Conservation (phyloP, 2,329 filamentous ascomycete species). For the Alternaria gaisen region DNA sequence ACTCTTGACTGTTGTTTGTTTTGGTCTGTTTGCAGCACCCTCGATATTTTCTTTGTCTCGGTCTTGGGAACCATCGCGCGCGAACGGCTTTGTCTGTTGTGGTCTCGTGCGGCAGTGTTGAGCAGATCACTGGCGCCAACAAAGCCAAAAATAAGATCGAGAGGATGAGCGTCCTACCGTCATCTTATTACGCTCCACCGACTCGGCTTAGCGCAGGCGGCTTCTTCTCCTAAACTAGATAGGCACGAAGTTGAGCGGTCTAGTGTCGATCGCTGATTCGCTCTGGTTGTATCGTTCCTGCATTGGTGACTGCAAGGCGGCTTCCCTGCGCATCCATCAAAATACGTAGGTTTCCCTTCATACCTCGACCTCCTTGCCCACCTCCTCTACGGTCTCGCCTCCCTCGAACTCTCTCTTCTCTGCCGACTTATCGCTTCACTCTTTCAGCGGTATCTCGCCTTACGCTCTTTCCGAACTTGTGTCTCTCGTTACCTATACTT, state of each 20-base stretch:
- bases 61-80: not conserved
- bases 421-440: slow-evolving; percentile 66
- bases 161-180: slow-evolving; percentile 19
- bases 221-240: slow-evolving; percentile 10
- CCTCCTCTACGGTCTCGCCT: slow-evolving; percentile 47
- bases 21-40: not conserved
- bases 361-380: slow-evolving; percentile 34
- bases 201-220: slow-evolving; percentile 25
- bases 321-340: slow-evolving; percentile 30
- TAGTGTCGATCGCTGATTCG: slow-evolving; percentile 14
- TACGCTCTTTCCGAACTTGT: slow-evolving; percentile 49
- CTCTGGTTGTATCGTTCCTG: slow-evolving; percentile 20
- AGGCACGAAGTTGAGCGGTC: slow-evolving; percentile 7
- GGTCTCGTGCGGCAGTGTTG: slow-evolving; percentile 6
- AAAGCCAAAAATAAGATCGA: slow-evolving; percentile 18
- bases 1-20: slow-evolving; percentile 8
- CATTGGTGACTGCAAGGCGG: slow-evolving; percentile 28
- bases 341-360: slow-evolving; percentile 23
- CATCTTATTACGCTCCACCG: slow-evolving; percentile 22
- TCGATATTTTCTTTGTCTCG: not conserved
- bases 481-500: slow-evolving; percentile 34
- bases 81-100: not conserved
- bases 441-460: slow-evolving; percentile 66
- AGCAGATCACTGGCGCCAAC: slow-evolving; percentile 9
- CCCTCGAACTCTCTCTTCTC: slow-evolving; percentile 35